These are phyloP conservation scores for Penstemon eatonii DNA, from an alignment of 257 asterid species.

Conservation along the genomic window DNA sequence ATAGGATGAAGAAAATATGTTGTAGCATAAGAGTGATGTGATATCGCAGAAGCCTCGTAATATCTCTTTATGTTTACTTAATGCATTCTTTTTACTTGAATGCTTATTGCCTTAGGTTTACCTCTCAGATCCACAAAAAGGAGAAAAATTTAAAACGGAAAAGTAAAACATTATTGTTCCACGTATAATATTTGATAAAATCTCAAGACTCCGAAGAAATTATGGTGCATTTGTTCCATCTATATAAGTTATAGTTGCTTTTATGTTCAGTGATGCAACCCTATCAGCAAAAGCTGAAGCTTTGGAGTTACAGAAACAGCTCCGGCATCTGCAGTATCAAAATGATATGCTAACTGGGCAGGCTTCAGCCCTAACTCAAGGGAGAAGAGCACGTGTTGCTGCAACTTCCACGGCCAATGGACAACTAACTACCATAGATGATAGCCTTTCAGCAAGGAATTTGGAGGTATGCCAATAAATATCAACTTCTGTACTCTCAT, in stretches of 20 bases:
- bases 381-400: slow-evolving; percentile 91
- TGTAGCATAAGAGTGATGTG: slow-evolving; percentile 1
- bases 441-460: slow-evolving; percentile 88
- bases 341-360: slow-evolving; percentile 86
- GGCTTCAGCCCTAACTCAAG: slow-evolving; percentile 90
- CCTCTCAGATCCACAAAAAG: slow-evolving; percentile 3
- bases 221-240: slow-evolving; percentile 28
- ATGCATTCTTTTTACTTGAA: slow-evolving; percentile 5
- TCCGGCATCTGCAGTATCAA: slow-evolving; percentile 73
- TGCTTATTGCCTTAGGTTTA: slow-evolving; percentile 8
- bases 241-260: slow-evolving; percentile 33
- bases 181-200: slow-evolving; percentile 8
- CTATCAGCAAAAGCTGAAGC: slow-evolving; percentile 85
- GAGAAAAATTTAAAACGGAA: not conserved
- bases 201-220: slow-evolving; percentile 4
- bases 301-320: slow-evolving; percentile 90
- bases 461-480: slow-evolving; percentile 60
- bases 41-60: not conserved
- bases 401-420: slow-evolving; percentile 89
- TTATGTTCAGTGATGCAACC: slow-evolving; percentile 75
- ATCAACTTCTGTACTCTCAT: slow-evolving; percentile 11
- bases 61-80: not conserved
- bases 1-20: slow-evolving; percentile 5
- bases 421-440: slow-evolving; percentile 72
- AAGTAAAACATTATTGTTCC: not conserved